Conservation (phyloP, 2,329 filamentous ascomycete genomes). For the Dryadomyces sulphureus region DNA sequence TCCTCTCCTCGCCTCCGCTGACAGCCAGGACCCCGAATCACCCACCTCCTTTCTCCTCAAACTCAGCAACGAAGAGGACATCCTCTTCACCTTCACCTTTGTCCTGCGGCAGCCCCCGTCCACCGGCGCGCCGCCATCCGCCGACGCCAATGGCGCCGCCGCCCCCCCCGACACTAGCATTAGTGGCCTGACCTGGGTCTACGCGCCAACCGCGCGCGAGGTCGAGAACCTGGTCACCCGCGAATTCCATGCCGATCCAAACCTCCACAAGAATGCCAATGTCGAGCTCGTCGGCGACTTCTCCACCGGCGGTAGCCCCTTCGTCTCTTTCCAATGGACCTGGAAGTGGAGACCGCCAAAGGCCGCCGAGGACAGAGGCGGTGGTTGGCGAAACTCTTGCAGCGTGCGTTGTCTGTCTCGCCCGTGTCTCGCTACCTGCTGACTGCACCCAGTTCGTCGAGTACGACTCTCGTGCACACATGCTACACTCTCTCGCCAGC, state of each 20-base stretch:
- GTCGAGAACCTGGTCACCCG: conserved; percentile 87
- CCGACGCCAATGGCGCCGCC: conserved; percentile 29
- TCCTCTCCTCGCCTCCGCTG: not conserved
- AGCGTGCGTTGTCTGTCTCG: conserved; percentile 41
- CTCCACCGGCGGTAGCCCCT: conserved; percentile 65
- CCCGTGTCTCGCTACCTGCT: conserved; percentile 13
- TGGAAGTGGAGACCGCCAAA: conserved; percentile 97
- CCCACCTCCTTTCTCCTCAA: conserved; percentile 70
- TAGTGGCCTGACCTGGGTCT: conserved; percentile 82
- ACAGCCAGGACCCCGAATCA: conserved; percentile 59
- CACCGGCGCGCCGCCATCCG: conserved; percentile 12
- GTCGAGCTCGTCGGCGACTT: conserved; percentile 92
- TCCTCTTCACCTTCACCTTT: conserved; percentile 87
- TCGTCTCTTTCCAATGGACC: conserved; percentile 82
- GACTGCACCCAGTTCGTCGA: conserved; percentile 63
- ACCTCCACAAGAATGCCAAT: conserved; percentile 92
- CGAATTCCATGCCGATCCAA: conserved; percentile 94
- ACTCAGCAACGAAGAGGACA: conserved; percentile 78
- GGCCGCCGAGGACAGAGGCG: conserved; percentile 61
- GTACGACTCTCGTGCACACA: conserved; percentile 86
- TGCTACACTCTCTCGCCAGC: conserved; percentile 72
- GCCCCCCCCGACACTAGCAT: conserved; percentile 56
- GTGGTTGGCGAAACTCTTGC: conserved; percentile 91
- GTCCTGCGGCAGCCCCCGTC: conserved; percentile 43
- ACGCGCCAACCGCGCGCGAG: conserved; percentile 71